A percentile compares a stretch with the other conserved stretches of the same genome.
Evolutionary conservation across 257 asterid species (phyloP).

Genomic region (Capsicum chinense): DNA sequence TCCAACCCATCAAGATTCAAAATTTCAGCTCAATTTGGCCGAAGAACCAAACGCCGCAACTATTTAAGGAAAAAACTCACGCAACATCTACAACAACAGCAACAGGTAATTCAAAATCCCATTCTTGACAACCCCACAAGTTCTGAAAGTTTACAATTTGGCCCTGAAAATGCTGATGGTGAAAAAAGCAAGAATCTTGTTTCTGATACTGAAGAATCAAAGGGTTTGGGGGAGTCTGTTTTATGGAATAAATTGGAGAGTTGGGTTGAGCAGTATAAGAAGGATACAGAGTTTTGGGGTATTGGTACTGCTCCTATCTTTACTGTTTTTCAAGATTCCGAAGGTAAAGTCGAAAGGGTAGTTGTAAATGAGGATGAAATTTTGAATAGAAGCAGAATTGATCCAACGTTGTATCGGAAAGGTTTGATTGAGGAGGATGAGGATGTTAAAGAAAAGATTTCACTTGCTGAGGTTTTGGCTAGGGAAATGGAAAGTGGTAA

Average conservation of each 20-base stretch:
- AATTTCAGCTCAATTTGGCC: slow-evolving; percentile 63
- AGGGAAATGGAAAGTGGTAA: slow-evolving; percentile 73
- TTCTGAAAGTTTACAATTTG: slow-evolving; percentile 41
- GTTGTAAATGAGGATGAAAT: slow-evolving; percentile 86
- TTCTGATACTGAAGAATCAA: slow-evolving; percentile 30
- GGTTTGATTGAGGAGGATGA: slow-evolving; percentile 44
- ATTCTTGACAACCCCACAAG: slow-evolving; percentile 37
- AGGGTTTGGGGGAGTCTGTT: slow-evolving; percentile 54
- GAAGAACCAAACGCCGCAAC: slow-evolving; percentile 63
- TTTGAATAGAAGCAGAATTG: slow-evolving; percentile 57
- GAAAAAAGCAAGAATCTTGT: slow-evolving; percentile 41
- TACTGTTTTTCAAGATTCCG: slow-evolving; percentile 61
- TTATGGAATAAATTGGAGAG: slow-evolving; percentile 72
- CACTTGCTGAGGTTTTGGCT: slow-evolving; percentile 71
- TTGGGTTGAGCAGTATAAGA: slow-evolving; percentile 86
- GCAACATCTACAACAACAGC: slow-evolving; percentile 40
- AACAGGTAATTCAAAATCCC: slow-evolving; percentile 52
- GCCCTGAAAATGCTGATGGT: slow-evolving; percentile 25
- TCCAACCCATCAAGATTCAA: slow-evolving; percentile 47
- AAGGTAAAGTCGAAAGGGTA: slow-evolving; percentile 71
- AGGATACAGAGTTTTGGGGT: slow-evolving; percentile 83
- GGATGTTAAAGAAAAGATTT: slow-evolving; percentile 58
- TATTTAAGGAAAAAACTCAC: slow-evolving; percentile 72
- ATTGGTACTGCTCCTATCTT: slow-evolving; percentile 76
- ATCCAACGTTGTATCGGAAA: slow-evolving; percentile 40